Percentiles rank a stretch among this genome's conserved stretches.
These are phyloP conservation scores for Umbilicus rupestris DNA, from an alignment of 164 flowering plant genomes.

Conservation along the genomic window DNA sequence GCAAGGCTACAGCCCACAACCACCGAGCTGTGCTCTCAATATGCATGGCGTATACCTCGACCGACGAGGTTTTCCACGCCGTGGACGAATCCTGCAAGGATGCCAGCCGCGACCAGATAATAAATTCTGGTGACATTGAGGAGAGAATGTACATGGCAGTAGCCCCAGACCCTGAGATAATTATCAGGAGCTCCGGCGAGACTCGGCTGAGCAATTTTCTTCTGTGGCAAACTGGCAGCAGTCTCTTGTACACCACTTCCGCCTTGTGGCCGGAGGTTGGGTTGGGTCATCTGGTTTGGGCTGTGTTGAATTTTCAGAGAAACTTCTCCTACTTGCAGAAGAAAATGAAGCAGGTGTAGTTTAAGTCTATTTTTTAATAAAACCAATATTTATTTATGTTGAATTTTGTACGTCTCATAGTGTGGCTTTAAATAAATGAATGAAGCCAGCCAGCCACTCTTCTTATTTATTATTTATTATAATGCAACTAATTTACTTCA, in stretches of 20 bases:
- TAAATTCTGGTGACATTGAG: slow-evolving; percentile 49
- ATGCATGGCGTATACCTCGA: slow-evolving; percentile 61
- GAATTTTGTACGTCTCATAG: too few species aligned
- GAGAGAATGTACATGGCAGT: slow-evolving; percentile 48
- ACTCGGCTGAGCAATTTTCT: slow-evolving; percentile 74
- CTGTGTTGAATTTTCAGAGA: slow-evolving; percentile 47
- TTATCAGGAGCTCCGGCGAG: slow-evolving; percentile 69
- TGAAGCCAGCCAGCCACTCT: too few species aligned
- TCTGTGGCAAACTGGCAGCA: slow-evolving; percentile 54
- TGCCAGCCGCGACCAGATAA: slow-evolving; percentile 10
- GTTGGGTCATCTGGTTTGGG: slow-evolving; percentile 53
- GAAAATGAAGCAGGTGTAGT: slow-evolving; percentile 28
- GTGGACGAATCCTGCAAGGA: slow-evolving; percentile 33
- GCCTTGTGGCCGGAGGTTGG: slow-evolving; percentile 78
- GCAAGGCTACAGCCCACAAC: slow-evolving; percentile 48
- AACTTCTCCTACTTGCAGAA: slow-evolving; percentile 31
- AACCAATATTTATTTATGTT: too few species aligned
- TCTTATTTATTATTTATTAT: too few species aligned
- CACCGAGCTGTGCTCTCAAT: slow-evolving; percentile 27
- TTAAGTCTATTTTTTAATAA: too few species aligned
- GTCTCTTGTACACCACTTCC: slow-evolving; percentile 39
- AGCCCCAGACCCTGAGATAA: slow-evolving; percentile 62
- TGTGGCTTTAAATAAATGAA: too few species aligned
- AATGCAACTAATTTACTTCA: too few species aligned
- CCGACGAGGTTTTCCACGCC: slow-evolving; percentile 57